Evolutionary conservation across 805 yeast genomes (phyloP), one percentile per base, ranked within the genome.

Genomic region (Isabelozyma gotoi): DNA sequence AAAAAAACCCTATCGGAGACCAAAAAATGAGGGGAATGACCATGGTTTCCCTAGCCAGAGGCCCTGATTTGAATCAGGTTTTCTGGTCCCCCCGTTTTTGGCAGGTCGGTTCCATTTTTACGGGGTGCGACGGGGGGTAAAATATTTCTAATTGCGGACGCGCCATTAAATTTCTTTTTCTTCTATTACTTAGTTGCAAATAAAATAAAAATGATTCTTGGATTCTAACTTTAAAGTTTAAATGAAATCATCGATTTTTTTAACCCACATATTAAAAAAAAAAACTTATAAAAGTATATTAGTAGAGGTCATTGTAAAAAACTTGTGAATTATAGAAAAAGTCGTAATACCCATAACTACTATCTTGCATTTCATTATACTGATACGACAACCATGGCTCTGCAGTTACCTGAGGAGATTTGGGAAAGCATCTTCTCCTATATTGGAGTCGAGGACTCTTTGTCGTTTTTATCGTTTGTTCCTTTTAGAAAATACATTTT

Each of bases 131-230:
- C n/a, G 29, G 29, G 29, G 12, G 29, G 12, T 2, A 24, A 24
- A n/a, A n/a, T n/a, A n/a, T n/a, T n/a, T n/a, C n/a, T n/a, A n/a
- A n/a, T n/a, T n/a, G n/a, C 29, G 29, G n/a, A n/a, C 29, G 19
- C 33, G 40, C 18, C 11, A 8, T 29, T 27, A 7, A 15, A 18
- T 14, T 37, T 27, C 24, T 27, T n/a, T 33, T 33, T 44, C 41
- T 43, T 47, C 46, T 33, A 47, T 24, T 39, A 11, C 14, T 20
- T 3, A n/a, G 29, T 24, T 24, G 29, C 29, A 24, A 24, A 24
- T 24, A 10, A 24, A 24, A 24, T 10, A 24, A 24, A 24, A n/a
- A 24, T 24, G 29, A 24, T 24, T 24, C 29, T 24, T 24, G 29
- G 29, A n/a, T 24, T 7, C 5, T 24, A 7, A 24, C 29, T 24